Evolutionary conservation across 2,329 filamentous ascomycete species (phyloP), one percentile per base, ranked within the genome.

Genomic region (Neobulgaria alba): DNA sequence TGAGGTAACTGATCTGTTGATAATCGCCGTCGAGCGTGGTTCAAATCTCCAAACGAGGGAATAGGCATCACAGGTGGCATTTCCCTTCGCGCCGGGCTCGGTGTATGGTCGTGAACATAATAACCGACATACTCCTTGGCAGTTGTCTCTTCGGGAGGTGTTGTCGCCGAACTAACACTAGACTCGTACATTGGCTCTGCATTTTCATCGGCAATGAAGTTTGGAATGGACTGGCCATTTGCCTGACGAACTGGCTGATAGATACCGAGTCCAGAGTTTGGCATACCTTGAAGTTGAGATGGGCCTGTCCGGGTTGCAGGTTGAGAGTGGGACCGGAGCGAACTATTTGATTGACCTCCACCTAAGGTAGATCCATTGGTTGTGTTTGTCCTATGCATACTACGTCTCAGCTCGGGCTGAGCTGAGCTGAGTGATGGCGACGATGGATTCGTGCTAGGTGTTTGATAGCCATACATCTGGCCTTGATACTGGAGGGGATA

Each of bases 311-410:
- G 50, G 17, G 73, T 71, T 2, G 77, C 76, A 17, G 77, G 77
- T 55, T 81, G 77, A n/a, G 77, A 81, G 55, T 82, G 77, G 18
- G 77, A 82, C 48, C 77, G 69, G 46, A 78, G 58, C n/a, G 74
- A 65, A 50, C 75, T 73, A 41, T 66, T 72, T 18, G 73, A 66
- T 38, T 67, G 61, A 29, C 65, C 60, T 12, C 65, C 60, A 14
- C 36, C 41, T 23, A 63, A 54, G 8, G 66, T 67, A 10, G 67
- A 58, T 26, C 79, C 75, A 17, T 67, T 71, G 12, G 67, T 63
- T 17, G 65, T 61, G 8, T 65, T 63, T 1, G 73, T 71, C 52
- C 77, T 66, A 48, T 80, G 75, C 39, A 76, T 61, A 34, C 72
- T 69, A 38, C 76, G 67, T 48, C 77, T 68, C 50, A 72, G 73